A percentile compares a stretch with the other conserved stretches of the same genome.
Conservation (phyloP, 805 yeast species). For the Kodamaea leandrae region DNA sequence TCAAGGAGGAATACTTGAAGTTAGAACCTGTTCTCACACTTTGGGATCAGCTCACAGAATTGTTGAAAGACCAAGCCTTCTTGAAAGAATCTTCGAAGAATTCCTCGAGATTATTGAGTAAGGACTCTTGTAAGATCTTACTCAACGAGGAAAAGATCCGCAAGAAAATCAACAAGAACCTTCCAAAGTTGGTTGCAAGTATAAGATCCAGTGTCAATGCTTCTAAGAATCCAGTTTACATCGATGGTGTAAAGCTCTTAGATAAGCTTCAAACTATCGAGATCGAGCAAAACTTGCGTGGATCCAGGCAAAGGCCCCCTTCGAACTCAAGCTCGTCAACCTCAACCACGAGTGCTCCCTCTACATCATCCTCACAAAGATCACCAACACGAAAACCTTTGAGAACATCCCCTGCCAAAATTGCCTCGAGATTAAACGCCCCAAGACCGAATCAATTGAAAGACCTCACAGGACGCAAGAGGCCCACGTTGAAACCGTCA, state of each 20-base stretch:
- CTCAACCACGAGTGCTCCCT: too few species aligned
- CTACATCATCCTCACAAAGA: neutral
- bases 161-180: constrained; percentile 58
- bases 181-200: constrained; percentile 61
- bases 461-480: constrained; percentile 1
- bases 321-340: neutral
- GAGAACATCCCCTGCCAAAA: neutral
- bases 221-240: constrained; percentile 45
- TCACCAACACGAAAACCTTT: neutral
- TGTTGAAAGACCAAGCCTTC: constrained; percentile 58
- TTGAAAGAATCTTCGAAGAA: constrained; percentile 73
- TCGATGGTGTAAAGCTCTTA: constrained; percentile 50
- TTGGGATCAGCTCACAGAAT: constrained; percentile 53
- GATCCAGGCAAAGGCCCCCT: neutral
- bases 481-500: neutral
- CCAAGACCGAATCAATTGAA: neutral
- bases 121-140: constrained; percentile 75
- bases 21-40: constrained; percentile 55
- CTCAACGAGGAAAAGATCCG: constrained; percentile 77
- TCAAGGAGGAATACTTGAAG: constrained; percentile 49
- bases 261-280: constrained; percentile 37
- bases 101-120: constrained; percentile 71
- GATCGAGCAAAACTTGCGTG: constrained; percentile 9
- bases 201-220: constrained; percentile 46
- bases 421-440: neutral